Evolutionary conservation across 2,329 filamentous ascomycete genomes (phyloP), one percentile per base, ranked within the genome.

Genomic region (Akanthomyces muscarius): DNA sequence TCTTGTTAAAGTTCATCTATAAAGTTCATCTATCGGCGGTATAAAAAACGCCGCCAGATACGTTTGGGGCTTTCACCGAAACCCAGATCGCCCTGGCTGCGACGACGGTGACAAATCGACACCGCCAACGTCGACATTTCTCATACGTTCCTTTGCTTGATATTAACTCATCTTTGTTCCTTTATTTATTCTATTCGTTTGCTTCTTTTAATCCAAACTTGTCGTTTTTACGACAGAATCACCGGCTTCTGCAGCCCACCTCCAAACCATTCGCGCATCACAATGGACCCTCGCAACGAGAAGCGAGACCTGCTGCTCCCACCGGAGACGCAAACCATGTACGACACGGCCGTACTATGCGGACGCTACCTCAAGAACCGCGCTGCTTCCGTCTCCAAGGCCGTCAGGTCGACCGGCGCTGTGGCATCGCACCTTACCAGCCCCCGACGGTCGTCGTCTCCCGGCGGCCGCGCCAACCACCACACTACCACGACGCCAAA

Each of bases 361-460:
- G 51, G 28, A 1, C 60, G 61, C 21, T 62, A 62, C 16, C 33
- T 62, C 23, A 51, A 50, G 7, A 62, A 62, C 36, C 41, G 61
- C 6, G 53, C 52, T 23, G 52, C 36, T 5, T 55, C 61, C 16
- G 61, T 57, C 5, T 57, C 61, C 6, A 50, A 28, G 14, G 21
- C 52, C 28, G 28, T 56, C 21, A 21, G 30, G 30, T 30, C 51
- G 11, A 50, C 44, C 36, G 48, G 45, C 36, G 47, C 41, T 11
- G 25, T 33, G 16, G 60, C 51, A 10, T 62, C 60, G 25, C 38
- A 21, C 18, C 50, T 54, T 10, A 28, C 38, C 18, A 47, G 50
- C 47, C 50, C 50, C 1, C 47, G 21, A 10, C 42, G 59, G 3
- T 25, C n/a, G 5, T 3, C 48, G 38, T 52, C 57, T 8, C 48